A percentile compares a stretch with the other conserved stretches of the same genome.
Evolutionary conservation across 257 asterid species (phyloP).

Genomic region (Petunia axillaris): DNA sequence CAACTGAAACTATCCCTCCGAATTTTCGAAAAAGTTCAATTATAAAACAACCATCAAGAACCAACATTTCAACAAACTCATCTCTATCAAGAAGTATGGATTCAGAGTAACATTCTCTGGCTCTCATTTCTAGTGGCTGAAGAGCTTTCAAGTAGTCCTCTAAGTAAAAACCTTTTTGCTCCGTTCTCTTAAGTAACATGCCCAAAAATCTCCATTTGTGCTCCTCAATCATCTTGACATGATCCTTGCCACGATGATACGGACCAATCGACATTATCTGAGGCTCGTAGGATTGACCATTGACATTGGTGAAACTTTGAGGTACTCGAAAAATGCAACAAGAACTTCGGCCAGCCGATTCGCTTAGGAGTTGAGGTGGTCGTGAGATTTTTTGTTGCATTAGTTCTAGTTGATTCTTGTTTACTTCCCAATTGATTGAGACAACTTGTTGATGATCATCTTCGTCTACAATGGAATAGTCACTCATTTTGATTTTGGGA

Average conservation of each 20-base stretch:
- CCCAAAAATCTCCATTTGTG: constrained; percentile 90
- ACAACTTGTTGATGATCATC: constrained; percentile 30
- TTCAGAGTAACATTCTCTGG: constrained; percentile 76
- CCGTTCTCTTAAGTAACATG: constrained; percentile 48
- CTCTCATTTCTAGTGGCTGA: constrained; percentile 56
- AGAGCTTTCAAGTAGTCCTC: constrained; percentile 56
- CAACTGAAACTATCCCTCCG: constrained; percentile 54
- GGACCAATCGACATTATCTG: constrained; percentile 83
- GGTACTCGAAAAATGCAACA: constrained; percentile 89
- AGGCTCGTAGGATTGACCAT: constrained; percentile 69
- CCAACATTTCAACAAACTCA: constrained; percentile 77
- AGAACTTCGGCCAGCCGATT: constrained; percentile 69
- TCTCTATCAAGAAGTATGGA: constrained; percentile 38
- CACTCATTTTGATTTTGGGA: constrained; percentile 11
- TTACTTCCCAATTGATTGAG: constrained; percentile 54
- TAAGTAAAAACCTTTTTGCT: constrained; percentile 33
- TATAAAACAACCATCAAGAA: constrained; percentile 84
- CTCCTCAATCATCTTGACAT: constrained; percentile 73
- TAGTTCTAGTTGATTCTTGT: constrained; percentile 48
- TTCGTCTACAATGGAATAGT: constrained; percentile 26
- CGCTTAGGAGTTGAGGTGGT: constrained; percentile 66
- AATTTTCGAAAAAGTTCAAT: constrained; percentile 74
- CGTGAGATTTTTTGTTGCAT: constrained; percentile 64
- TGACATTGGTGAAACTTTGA: constrained; percentile 60
- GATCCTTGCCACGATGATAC: constrained; percentile 70